Evolutionary conservation across 345 rosid species (phyloP).

Genomic region (Sisymbrium altissimum): DNA sequence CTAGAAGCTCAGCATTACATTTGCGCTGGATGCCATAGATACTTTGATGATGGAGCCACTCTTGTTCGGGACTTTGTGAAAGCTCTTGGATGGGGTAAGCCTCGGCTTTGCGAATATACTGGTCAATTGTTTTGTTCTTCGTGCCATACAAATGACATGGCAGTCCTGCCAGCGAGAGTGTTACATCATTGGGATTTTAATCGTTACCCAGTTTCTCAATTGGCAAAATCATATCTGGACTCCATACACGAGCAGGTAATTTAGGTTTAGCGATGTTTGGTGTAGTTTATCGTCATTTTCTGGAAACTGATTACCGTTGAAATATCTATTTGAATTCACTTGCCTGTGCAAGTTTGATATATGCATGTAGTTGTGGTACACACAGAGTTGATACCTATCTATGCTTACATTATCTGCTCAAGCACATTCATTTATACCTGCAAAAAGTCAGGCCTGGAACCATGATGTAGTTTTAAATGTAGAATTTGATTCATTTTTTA

Average conservation of each 20-base stretch:
- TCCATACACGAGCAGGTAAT: conserved; percentile 89
- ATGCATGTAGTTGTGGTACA: background rate
- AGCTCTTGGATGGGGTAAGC: conserved; percentile 90
- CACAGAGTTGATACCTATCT: background rate
- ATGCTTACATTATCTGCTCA: background rate
- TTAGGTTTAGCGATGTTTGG: background rate
- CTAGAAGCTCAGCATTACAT: conserved; percentile 83
- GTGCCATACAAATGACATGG: conserved; percentile 82
- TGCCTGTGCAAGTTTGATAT: background rate
- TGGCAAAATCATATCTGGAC: conserved; percentile 92
- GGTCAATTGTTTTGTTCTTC: conserved; percentile 88
- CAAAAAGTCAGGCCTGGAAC: background rate
- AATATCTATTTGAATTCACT: background rate
- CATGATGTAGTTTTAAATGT: background rate
- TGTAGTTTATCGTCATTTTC: background rate
- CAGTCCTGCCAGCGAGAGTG: conserved; percentile 87
- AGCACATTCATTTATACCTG: background rate
- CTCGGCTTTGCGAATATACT: conserved; percentile 85
- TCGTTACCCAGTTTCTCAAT: conserved; percentile 71
- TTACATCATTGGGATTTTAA: conserved; percentile 93
- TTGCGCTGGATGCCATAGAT: conserved; percentile 90
- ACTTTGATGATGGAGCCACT: conserved; percentile 76
- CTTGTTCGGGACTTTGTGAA: conserved; percentile 66
- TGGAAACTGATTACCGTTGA: background rate
- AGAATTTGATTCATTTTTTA: background rate